These are phyloP conservation scores for Nemania sp. DNA, from an alignment of 2,329 filamentous ascomycete genomes.

Conservation along the genomic window DNA sequence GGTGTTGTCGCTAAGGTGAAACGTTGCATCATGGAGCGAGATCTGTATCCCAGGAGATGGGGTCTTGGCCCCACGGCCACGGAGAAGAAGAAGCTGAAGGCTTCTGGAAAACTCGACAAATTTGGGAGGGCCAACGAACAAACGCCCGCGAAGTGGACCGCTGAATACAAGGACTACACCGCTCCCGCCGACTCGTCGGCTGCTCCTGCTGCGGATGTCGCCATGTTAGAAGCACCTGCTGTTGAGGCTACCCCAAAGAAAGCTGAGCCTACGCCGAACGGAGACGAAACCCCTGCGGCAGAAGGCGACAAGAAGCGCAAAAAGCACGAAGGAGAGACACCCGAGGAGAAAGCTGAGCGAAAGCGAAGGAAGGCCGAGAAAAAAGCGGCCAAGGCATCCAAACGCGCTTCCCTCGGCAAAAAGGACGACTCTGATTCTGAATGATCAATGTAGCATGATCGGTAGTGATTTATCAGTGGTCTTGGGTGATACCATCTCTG, in stretches of 20 bases:
- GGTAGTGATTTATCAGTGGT: conserved; percentile 24
- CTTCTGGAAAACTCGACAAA: conserved; percentile 97
- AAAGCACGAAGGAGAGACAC: conserved; percentile 76
- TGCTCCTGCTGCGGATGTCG: conserved; percentile 47
- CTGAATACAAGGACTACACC: conserved; percentile 89
- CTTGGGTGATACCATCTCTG: conserved; percentile 35
- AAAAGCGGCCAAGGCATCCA: conserved; percentile 60
- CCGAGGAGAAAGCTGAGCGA: conserved; percentile 67
- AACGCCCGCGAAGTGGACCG: conserved; percentile 91
- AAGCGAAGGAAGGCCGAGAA: conserved; percentile 64
- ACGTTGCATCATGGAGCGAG: conserved; percentile 99
- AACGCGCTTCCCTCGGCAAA: conserved; percentile 56
- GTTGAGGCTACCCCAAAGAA: conserved; percentile 43
- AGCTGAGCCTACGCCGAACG: conserved; percentile 43
- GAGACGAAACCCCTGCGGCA: conserved; percentile 47
- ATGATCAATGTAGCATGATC: conserved; percentile 37
- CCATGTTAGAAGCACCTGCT: conserved; percentile 48
- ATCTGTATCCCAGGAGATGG: conserved; percentile 96
- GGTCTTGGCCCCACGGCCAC: conserved; percentile 88
- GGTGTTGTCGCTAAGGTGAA: conserved; percentile 98
- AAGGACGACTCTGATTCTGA: conserved; percentile 58
- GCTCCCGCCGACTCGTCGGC: conserved; percentile 47
- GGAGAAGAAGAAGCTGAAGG: conserved; percentile 99
- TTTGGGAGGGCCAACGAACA: conserved; percentile 89
- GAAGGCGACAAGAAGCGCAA: conserved; percentile 78